Evolutionary conservation across 164 flowering plant genomes (phyloP).

Genomic region (Stephania japonica): DNA sequence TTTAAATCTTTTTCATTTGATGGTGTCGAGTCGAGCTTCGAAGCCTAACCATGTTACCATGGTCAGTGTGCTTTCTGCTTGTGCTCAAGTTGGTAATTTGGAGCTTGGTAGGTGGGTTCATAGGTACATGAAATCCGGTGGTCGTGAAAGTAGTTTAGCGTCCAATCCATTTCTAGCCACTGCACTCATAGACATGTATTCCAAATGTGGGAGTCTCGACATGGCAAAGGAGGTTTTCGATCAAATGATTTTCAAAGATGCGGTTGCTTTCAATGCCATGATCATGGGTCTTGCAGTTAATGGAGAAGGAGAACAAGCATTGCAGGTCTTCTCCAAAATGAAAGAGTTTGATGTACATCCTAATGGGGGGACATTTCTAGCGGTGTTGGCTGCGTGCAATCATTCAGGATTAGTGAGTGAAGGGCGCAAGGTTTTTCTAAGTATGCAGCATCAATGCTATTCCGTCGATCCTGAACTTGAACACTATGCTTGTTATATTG

Average conservation of each 20-base stretch:
- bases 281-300: conserved; percentile 62
- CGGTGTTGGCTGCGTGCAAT: conserved; percentile 49
- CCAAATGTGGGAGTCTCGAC: conserved; percentile 51
- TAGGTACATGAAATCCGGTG: conserved; percentile 28
- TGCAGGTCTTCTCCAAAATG: conserved; percentile 41
- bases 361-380: conserved; percentile 44
- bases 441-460: conserved; percentile 31
- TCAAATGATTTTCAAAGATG: conserved; percentile 36
- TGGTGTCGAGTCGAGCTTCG: conserved; percentile 22
- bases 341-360: conserved; percentile 35
- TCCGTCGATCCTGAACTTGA: conserved; percentile 38
- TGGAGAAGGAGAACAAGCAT: conserved; percentile 51
- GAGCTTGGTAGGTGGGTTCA: conserved; percentile 59
- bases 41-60: conserved; percentile 67
- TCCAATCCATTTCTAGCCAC: conserved; percentile 44
- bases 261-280: conserved; percentile 58
- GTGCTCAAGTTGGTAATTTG: conserved; percentile 60
- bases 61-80: conserved; percentile 64
- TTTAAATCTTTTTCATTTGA: conserved; percentile 34
- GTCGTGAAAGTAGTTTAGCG: conserved; percentile 31
- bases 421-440: conserved; percentile 39
- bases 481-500: conserved; percentile 59
- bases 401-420: conserved; percentile 48
- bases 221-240: conserved; percentile 40
- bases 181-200: conserved; percentile 66